phyloP scores from a whole-genome alignment of 768 basidiomycete genomes.

The Tricholoma bakamatsutake region DNA sequence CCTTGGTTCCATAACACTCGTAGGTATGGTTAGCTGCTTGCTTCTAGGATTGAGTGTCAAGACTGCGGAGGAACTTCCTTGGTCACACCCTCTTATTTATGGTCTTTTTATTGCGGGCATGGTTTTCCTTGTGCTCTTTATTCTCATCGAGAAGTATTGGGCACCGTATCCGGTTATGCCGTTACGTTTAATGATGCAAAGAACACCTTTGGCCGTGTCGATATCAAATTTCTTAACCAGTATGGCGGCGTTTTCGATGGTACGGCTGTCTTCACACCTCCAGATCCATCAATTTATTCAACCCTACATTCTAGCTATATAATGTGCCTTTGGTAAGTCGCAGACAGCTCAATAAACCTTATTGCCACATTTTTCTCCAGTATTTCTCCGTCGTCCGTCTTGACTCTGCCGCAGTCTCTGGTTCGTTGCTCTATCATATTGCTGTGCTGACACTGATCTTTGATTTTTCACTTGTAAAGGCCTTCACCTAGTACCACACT shows the following conservation, averaged over 20 bases:
- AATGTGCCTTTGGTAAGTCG: slow-evolving; percentile 71
- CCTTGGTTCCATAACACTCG: slow-evolving; percentile 77
- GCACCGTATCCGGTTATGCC: slow-evolving; percentile 90
- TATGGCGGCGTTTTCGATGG: slow-evolving; percentile 77
- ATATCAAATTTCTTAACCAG: slow-evolving; percentile 74
- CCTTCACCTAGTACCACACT: slow-evolving; percentile 85
- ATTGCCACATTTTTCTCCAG: slow-evolving; percentile 25
- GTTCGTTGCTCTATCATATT: slow-evolving; percentile 32
- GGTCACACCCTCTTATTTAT: slow-evolving; percentile 68
- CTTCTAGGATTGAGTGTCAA: slow-evolving; percentile 76
- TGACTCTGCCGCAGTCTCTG: slow-evolving; percentile 62
- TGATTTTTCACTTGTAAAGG: slow-evolving; percentile 36
- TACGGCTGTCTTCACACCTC: slow-evolving; percentile 24
- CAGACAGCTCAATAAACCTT: background rate
- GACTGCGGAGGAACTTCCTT: slow-evolving; percentile 70
- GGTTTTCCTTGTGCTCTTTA: slow-evolving; percentile 52
- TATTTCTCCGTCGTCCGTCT: slow-evolving; percentile 83
- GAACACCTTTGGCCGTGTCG: slow-evolving; percentile 80
- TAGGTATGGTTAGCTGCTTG: slow-evolving; percentile 59
- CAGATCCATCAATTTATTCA: slow-evolving; percentile 15
- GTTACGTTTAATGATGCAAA: slow-evolving; percentile 63
- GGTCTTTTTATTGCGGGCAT: slow-evolving; percentile 56
- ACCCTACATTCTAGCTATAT: slow-evolving; percentile 49
- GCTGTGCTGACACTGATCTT: slow-evolving; percentile 5
- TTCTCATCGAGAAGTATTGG: slow-evolving; percentile 73